These are phyloP conservation scores for Phytophthora pini DNA, from an alignment of 352 stramenopile species.

Conservation along the genomic window DNA sequence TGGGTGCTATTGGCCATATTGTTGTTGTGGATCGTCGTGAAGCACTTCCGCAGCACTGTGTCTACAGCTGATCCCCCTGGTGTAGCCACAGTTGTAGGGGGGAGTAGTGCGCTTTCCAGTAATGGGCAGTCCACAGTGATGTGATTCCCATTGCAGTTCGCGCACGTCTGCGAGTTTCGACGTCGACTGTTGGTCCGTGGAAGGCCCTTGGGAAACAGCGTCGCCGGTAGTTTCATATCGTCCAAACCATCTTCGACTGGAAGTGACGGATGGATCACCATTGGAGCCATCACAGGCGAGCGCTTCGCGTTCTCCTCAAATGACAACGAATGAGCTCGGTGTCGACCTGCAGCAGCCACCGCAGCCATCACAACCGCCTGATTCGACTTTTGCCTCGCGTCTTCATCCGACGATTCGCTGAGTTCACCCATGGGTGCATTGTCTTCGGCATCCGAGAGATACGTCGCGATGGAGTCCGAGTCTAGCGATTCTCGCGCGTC, in stretches of 20 bases:
- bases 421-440: slow-evolving; percentile 5
- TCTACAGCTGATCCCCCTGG: slow-evolving; percentile 48
- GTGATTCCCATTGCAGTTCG: slow-evolving; percentile 83
- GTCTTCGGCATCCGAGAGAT: slow-evolving; percentile 46
- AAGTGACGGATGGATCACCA: slow-evolving; percentile 28
- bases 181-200: slow-evolving; percentile 65
- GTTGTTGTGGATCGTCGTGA: slow-evolving; percentile 88
- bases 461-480: slow-evolving; percentile 47
- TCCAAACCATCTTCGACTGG: slow-evolving; percentile 15
- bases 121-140: slow-evolving; percentile 84
- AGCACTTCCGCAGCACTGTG: slow-evolving; percentile 86
- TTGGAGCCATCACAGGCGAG: slow-evolving; percentile 27
- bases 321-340: slow-evolving; percentile 53
- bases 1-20: slow-evolving; percentile 87
- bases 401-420: slow-evolving; percentile 32
- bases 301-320: slow-evolving; percentile 37
- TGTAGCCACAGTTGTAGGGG: slow-evolving; percentile 12
- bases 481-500: slow-evolving; percentile 61
- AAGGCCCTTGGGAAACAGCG: slow-evolving; percentile 47
- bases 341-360: slow-evolving; percentile 44
- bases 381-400: slow-evolving; percentile 42
- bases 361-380: slow-evolving; percentile 52
- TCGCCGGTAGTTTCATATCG: slow-evolving; percentile 32
- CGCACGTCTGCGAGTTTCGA: slow-evolving; percentile 65
- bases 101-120: slow-evolving; percentile 57